Base-by-base conservation (phyloP, 2,329 filamentous ascomycete genomes). In the Fusarium bactridioides region DNA sequence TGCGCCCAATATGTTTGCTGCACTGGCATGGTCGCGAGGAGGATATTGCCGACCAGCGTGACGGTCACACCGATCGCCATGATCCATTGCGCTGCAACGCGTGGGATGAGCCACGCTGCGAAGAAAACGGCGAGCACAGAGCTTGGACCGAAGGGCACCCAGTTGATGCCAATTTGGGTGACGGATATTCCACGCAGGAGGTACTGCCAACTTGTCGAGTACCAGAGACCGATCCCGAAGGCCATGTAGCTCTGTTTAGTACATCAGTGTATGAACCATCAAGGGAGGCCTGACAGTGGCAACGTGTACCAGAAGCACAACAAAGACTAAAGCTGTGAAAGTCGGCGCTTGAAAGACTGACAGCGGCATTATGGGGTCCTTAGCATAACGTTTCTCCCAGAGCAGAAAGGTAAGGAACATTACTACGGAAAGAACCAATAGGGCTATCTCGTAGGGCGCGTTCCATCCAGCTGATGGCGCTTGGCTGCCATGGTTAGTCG, bases 171-270 rank as follows among this genome's bases (percentile, higher is more conserved):
- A 23, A 56, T 51, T 11, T 43, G 54, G 0, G 67, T 3, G 82
- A 83, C 10, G 82, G 72, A 50, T 78, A 79, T 79, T n/a, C 81
- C 73, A 18, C 85, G 82, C 8, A 87, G 74, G 15, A 82, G 41
- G 62, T 85, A 81, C 35, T 84, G 76, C 84, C 84, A 87, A 8
- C 83, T 76, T 3, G 83, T 75, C 51, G 83, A 80, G 76, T 88
- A 88, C 84, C 84, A 88, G 12, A 86, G 75, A 0, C 81, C 75
- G n/a, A 84, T 85, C 0, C 85, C 84, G 19, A 85, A 79, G 2
- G 82, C 79, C 85, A 87, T 87, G 75, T 84, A 87, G 35, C 79
- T 82, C 55, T 58, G 9, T 18, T 23, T 2, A 3, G 1, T 33
- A 10, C 3, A 15, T 57, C 4, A 57, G 31, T n/a, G 5, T 16